Percentiles rank a stretch among this genome's conserved stretches.
Evolutionary conservation across 1,284 basidiomycete species (phyloP).

Genomic region (Puccinia coronata): DNA sequence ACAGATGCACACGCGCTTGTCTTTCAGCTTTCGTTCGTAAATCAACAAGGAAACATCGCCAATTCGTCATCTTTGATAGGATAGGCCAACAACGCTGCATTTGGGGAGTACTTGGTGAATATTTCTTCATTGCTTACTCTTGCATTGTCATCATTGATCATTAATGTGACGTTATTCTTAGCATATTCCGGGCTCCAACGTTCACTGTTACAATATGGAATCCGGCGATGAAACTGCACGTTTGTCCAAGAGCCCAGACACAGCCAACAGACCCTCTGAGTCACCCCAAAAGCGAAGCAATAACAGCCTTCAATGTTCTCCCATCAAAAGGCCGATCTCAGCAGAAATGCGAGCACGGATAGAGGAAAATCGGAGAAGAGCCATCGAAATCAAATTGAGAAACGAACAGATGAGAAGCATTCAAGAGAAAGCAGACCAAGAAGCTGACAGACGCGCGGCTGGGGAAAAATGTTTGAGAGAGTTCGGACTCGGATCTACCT

Average conservation of each 20-base stretch:
- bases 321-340: conserved; percentile 14
- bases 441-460: conserved; percentile 37
- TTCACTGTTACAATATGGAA: neutral
- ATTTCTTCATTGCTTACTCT: neutral
- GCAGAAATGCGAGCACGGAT: conserved; percentile 29
- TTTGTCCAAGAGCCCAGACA: neutral
- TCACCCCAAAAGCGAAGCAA: neutral
- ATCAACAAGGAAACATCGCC: no score
- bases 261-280: neutral
- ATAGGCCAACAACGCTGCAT: neutral
- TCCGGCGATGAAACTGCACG: neutral
- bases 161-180: neutral
- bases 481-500: conserved; percentile 21
- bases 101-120: neutral
- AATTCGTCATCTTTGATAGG: no score
- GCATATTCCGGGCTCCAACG: neutral
- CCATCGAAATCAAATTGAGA: neutral
- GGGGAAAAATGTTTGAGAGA: conserved; percentile 38
- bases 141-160: neutral
- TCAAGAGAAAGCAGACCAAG: neutral
- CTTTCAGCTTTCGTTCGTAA: no score
- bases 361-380: conserved; percentile 25
- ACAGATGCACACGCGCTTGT: no score
- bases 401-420: neutral
- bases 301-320: neutral